phyloP scores from a whole-genome alignment of 2,329 filamentous ascomycete species.

The Colletotrichum incanum region DNA sequence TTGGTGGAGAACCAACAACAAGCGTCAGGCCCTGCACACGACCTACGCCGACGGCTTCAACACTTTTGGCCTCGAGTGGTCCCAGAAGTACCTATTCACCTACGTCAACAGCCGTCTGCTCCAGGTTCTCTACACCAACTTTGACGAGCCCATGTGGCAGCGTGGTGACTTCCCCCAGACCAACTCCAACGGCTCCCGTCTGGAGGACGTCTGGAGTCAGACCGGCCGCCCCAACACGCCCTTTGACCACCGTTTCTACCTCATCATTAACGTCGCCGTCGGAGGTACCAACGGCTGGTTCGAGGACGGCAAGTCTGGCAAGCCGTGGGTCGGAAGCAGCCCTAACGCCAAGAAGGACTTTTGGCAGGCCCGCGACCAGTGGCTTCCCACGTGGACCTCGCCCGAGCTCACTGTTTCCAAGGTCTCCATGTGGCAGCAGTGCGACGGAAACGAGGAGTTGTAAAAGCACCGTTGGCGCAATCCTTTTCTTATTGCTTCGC shows the following conservation, averaged over 20 bases:
- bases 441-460: constrained; percentile 72
- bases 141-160: constrained; percentile 77
- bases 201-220: constrained; percentile 75
- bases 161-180: constrained; percentile 78
- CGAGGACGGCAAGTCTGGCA: constrained; percentile 77
- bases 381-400: constrained; percentile 80
- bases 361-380: constrained; percentile 77
- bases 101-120: constrained; percentile 86
- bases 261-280: constrained; percentile 83
- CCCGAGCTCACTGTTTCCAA: constrained; percentile 79
- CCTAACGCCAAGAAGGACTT: constrained; percentile 81
- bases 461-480: constrained; percentile 45
- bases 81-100: constrained; percentile 88
- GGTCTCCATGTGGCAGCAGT: constrained; percentile 81
- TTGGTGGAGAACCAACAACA: constrained; percentile 89
- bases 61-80: constrained; percentile 89
- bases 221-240: constrained; percentile 76
- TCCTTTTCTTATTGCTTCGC: not conserved
- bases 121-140: constrained; percentile 86
- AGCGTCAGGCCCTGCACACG: constrained; percentile 81
- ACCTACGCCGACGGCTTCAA: constrained; percentile 80
- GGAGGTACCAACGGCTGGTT: constrained; percentile 90
- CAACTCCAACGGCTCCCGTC: constrained; percentile 75
- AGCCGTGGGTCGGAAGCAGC: constrained; percentile 84
- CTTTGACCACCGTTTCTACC: constrained; percentile 83